Percentiles rank a stretch among this genome's conserved stretches.
Evolutionary conservation across 345 rosid genomes (phyloP).

Genomic region (Hypericum perforatum): DNA sequence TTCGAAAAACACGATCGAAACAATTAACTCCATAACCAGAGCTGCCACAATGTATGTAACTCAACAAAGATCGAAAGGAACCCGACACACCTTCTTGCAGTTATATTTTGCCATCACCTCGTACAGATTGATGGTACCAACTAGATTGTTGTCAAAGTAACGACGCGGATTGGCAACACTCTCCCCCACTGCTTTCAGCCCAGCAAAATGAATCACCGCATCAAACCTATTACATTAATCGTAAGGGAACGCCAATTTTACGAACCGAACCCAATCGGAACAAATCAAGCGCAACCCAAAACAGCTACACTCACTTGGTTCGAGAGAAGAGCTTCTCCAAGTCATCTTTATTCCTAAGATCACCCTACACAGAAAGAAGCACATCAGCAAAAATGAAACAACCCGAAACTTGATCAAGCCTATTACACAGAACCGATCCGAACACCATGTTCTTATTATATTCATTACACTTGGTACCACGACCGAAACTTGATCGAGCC

Average conservation of each 20-base stretch:
- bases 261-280: neutral
- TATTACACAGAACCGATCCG: neutral
- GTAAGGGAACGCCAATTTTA: neutral
- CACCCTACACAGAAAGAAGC: conserved; percentile 48
- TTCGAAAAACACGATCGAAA: neutral
- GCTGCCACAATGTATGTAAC: neutral
- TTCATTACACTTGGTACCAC: no score
- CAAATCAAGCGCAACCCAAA: neutral
- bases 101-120: conserved; percentile 63
- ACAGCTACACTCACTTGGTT: conserved; percentile 35
- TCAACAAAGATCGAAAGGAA: conserved; percentile 2
- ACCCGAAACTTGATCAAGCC: neutral
- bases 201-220: conserved; percentile 96
- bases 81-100: conserved; percentile 49
- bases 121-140: conserved; percentile 66
- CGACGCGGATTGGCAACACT: conserved; percentile 71
- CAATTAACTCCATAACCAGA: neutral
- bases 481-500: no score
- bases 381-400: neutral
- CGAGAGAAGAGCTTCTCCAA: conserved; percentile 71
- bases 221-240: conserved; percentile 45
- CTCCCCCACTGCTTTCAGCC: conserved; percentile 88
- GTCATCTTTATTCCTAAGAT: conserved; percentile 73
- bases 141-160: conserved; percentile 68
- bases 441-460: no score